Percentiles rank a stretch among this genome's conserved stretches.
phyloP scores from a whole-genome alignment of 306 rosid species.

The Senna tora region DNA sequence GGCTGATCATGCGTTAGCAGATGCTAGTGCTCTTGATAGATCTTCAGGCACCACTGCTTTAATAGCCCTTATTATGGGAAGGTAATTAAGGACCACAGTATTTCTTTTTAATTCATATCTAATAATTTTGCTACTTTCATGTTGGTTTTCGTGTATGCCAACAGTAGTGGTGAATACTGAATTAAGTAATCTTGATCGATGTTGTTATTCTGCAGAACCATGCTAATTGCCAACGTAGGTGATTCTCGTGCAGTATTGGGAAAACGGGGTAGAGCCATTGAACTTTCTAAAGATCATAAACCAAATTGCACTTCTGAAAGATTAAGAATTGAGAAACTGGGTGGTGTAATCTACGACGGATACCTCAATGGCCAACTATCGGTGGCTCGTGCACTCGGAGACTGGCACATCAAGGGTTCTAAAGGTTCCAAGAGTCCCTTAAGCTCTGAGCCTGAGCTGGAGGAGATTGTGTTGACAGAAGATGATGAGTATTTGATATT shows the following conservation, averaged over 20 bases:
- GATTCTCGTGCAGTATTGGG: constrained; percentile 58
- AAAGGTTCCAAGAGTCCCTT: constrained; percentile 51
- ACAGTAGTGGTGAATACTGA: not conserved
- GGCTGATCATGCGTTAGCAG: constrained; percentile 50
- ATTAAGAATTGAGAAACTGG: constrained; percentile 52
- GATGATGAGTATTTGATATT: constrained; percentile 52
- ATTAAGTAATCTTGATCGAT: not conserved
- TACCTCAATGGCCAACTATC: constrained; percentile 56
- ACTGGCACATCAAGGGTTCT: constrained; percentile 55
- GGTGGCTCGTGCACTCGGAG: constrained; percentile 56
- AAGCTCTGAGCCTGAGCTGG: constrained; percentile 53
- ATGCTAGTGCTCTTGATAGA: constrained; percentile 40
- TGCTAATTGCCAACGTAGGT: constrained; percentile 53
- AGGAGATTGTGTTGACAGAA: constrained; percentile 40
- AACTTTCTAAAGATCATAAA: constrained; percentile 53
- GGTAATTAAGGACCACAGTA: constrained; percentile 35
- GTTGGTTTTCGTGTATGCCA: not conserved
- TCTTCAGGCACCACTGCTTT: constrained; percentile 51
- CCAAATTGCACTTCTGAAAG: constrained; percentile 52
- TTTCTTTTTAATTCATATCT: not conserved
- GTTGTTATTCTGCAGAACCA: constrained; percentile 36
- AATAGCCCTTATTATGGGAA: constrained; percentile 41
- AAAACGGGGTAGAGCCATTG: constrained; percentile 53
- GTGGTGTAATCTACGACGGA: constrained; percentile 52
- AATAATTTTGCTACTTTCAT: not conserved